Percentiles rank a stretch among this genome's conserved stretches.
Evolutionary conservation across 805 yeast genomes (phyloP).

Genomic region (Candida cerambycidarum): DNA sequence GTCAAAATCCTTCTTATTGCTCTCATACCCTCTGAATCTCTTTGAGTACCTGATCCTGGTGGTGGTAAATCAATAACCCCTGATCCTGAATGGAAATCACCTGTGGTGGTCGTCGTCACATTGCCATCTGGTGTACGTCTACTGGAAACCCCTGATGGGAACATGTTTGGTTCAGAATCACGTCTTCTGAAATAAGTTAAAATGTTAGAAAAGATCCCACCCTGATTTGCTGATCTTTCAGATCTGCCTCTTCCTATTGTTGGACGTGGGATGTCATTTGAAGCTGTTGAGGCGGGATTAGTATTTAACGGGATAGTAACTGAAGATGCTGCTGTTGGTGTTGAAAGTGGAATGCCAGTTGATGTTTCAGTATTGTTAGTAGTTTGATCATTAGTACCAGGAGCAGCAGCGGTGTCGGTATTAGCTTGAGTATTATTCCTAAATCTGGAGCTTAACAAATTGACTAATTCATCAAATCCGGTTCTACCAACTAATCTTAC

Average conservation of each 20-base stretch:
- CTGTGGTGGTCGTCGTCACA: slow-evolving; percentile 14
- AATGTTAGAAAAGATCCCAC: slow-evolving; percentile 19
- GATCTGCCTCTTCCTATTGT: neutral
- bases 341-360: neutral
- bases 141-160: slow-evolving; percentile 51
- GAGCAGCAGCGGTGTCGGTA: neutral
- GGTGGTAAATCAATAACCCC: slow-evolving; percentile 6
- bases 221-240: neutral
- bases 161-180: slow-evolving; percentile 19
- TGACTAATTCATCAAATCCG: slow-evolving; percentile 11
- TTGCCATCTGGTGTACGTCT: slow-evolving; percentile 48
- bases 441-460: slow-evolving; percentile 3
- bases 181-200: slow-evolving; percentile 21
- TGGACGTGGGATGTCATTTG: neutral
- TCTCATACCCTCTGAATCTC: neutral
- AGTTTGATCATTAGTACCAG: neutral
- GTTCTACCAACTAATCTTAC: slow-evolving; percentile 11
- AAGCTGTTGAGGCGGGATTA: neutral
- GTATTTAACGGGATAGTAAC: neutral
- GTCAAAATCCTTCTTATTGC: slow-evolving; percentile 3
- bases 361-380: neutral
- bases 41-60: slow-evolving; percentile 3
- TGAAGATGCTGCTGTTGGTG: neutral
- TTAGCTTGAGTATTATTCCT: neutral
- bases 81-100: slow-evolving; percentile 5